Base-by-base conservation (phyloP, 2,329 filamentous ascomycete genomes). In the Hymenoscyphus infarciens region DNA sequence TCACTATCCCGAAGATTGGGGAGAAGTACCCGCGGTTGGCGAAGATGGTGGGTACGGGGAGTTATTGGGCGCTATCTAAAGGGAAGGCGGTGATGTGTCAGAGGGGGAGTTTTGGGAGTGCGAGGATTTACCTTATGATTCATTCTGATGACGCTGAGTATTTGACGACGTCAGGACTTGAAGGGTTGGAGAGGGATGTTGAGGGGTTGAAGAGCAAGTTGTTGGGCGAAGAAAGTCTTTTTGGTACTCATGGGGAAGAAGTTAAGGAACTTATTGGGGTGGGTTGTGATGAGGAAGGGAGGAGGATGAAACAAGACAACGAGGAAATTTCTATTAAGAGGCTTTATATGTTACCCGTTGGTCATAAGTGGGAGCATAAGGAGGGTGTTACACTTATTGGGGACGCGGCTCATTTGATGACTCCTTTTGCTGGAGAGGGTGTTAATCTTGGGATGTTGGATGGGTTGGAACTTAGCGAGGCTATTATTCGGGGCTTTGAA, bases 371-470 rank as follows among this genome's bases (percentile, higher is more conserved):
- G 69, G 19, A 60, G 13, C 63, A 68, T 22, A 58, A 27, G 16
- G 22, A 22, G 1, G 79, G 79, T 1, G 70, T 80, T 5, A 81
- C 81, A 1, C 70, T 83, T 8, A 67, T 83, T 5, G 82, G 82
- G 0, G 80, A 83, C 68, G 79, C 80, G 2, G 80, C 80, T 5
- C 80, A 83, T 70, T 65, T 82, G 2, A 79, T 80, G 76, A 77
- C 77, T 0, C 78, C 78, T 66, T 56, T 27, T 27, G 76, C 75
- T 0, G 81, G 81, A 1, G 80, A 79, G 53, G 81, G 71, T 1
- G 74, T 73, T 0, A 78, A 77, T 62, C 70, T 69, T 66, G 70
- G 65, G 1, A 68, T 80, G 66, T 61, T 72, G 3, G 79, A 81
- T 65, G 76, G 74, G 1, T 68, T 76, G 53, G 76, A 78, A 42